A percentile compares a stretch with the other conserved stretches of the same genome.
Evolutionary conservation across 2,329 filamentous ascomycete genomes (phyloP).

Genomic region (Aspergillus quadricinctus): DNA sequence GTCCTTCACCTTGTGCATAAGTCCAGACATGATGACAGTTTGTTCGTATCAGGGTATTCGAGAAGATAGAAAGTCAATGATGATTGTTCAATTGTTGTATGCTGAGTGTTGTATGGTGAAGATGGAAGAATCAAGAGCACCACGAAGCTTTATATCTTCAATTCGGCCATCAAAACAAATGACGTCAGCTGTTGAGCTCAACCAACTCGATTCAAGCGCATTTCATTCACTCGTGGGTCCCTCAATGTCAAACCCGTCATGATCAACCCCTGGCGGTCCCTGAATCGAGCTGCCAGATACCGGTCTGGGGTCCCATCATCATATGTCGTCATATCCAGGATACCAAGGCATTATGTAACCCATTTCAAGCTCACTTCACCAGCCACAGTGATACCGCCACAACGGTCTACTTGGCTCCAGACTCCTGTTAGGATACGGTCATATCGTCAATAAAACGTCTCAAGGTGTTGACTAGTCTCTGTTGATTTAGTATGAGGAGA

Average conservation of each 20-base stretch:
- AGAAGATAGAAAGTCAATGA: neutral
- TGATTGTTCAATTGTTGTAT: neutral
- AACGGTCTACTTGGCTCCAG: neutral
- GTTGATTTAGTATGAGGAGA: too few relatives aligned
- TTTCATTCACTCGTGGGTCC: neutral
- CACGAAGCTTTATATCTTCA: neutral
- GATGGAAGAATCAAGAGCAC: neutral
- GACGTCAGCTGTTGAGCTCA: neutral
- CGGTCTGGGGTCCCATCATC: neutral
- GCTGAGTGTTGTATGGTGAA: neutral
- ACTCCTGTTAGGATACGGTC: neutral
- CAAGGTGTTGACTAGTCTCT: neutral
- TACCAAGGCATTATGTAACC: neutral
- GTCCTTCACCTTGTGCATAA: constrained; percentile 45
- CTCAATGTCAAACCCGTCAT: neutral
- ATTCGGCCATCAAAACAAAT: neutral
- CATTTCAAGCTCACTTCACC: neutral
- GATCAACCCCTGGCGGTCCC: neutral
- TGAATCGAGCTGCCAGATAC: neutral
- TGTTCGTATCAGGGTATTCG: neutral
- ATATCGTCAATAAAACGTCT: neutral
- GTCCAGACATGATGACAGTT: constrained; percentile 35
- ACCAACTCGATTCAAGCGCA: too few relatives aligned
- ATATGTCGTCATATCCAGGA: neutral
- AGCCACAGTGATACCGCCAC: neutral